Conservation (phyloP, 345 rosid genomes). For the Isatis tinctoria region DNA sequence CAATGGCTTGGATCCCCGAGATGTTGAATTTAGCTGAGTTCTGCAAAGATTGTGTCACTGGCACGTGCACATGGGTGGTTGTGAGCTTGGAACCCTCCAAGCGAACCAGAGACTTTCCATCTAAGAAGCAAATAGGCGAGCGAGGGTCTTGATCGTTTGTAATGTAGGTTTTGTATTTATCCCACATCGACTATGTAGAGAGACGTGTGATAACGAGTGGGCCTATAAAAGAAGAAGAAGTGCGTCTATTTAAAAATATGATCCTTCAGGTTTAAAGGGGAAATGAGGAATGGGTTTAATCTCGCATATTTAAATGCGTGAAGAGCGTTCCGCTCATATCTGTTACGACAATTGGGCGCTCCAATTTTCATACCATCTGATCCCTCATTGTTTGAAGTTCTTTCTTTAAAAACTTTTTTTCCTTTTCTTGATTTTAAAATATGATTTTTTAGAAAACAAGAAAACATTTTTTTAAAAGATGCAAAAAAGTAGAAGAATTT, state of each 20-base stretch:
- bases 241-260: accelerated
- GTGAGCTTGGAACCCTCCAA: background rate
- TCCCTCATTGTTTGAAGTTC: background rate
- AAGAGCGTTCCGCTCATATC: conserved; percentile 26
- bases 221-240: background rate
- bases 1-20: too few species aligned
- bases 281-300: conserved; percentile 24
- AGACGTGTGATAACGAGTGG: background rate
- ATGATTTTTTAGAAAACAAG: too few species aligned
- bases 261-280: conserved; percentile 34
- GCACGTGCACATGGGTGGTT: background rate
- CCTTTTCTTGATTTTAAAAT: too few species aligned
- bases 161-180: background rate
- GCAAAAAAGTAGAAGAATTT: too few species aligned
- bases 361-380: conserved; percentile 11
- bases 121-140: too few species aligned
- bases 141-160: too few species aligned
- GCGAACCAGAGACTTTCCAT: background rate
- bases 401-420: too few species aligned
- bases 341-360: conserved; percentile 29
- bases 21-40: too few species aligned
- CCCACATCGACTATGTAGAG: conserved; percentile 10
- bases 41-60: background rate
- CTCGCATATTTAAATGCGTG: background rate
- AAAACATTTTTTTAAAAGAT: too few species aligned